These are phyloP conservation scores for Polytrichum formosum DNA, from an alignment of 225 moss, liverwort and hornwort genomes.

Conservation along the genomic window DNA sequence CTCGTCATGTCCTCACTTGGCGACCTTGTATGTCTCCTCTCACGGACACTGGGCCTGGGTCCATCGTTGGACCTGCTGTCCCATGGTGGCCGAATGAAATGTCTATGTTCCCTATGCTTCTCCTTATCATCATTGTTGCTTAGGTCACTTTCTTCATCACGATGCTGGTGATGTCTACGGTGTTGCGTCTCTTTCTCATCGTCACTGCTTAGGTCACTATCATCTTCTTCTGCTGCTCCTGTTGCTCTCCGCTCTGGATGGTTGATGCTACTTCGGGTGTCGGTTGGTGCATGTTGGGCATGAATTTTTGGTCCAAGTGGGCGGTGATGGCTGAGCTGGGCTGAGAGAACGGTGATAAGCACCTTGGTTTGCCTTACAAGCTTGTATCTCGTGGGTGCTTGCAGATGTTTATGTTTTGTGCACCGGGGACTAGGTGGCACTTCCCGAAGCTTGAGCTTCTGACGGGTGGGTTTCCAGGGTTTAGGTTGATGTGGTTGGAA, in stretches of 20 bases:
- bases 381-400: constrained; percentile 31
- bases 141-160: too few relatives aligned
- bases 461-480: constrained; percentile 42
- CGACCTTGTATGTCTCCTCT: too few relatives aligned
- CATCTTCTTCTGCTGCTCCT: not conserved
- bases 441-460: constrained; percentile 41
- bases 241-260: too few relatives aligned
- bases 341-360: constrained; percentile 26
- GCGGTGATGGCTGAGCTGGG: not conserved
- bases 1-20: too few relatives aligned
- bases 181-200: too few relatives aligned
- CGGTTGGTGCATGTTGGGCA: too few relatives aligned
- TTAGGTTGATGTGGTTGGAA: constrained; percentile 23
- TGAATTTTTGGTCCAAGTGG: not conserved
- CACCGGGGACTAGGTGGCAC: constrained; percentile 39
- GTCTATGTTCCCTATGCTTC: too few relatives aligned
- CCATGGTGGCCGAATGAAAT: too few relatives aligned
- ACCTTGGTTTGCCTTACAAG: constrained; percentile 39
- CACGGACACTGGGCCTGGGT: too few relatives aligned
- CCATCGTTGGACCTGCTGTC: too few relatives aligned
- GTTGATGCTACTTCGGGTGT: too few relatives aligned
- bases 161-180: not conserved
- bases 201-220: not conserved
- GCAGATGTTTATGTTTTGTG: constrained; percentile 43
- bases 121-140: too few relatives aligned